Evolutionary conservation across 768 basidiomycete species (phyloP), one percentile per base, ranked within the genome.

Genomic region (Scleroderma citrinum): DNA sequence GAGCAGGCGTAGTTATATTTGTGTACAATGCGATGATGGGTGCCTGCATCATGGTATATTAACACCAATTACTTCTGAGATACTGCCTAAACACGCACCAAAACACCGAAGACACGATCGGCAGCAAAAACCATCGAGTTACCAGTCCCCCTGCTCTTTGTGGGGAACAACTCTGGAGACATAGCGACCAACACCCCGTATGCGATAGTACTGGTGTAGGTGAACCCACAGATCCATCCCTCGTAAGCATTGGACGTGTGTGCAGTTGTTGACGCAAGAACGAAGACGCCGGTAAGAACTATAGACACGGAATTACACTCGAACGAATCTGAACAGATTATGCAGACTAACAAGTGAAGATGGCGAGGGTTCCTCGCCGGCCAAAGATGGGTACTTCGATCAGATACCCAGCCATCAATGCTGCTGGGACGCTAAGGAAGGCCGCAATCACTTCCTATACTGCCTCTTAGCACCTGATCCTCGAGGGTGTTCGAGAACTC

Each of bases 81-180:
- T 16, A 7, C 21, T 10, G 16, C 26, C 16, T 49, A 57, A 57
- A 56, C 23, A 60, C 76, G 51, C 44, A 72, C 75, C 71, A 81
- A 78, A 55, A 84, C 71, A 21, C 82, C 82, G 48, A 80, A 81
- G 34, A 84, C 56, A 13, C 81, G 71, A 56, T 77, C 80, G 11
- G 76, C 72, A 11, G 70, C 68, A 3, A 77, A 68, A 20, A 76
- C 75, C 31, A 82, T 66, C 11, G 75, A 78, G 38, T 76, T 78
- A 19, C 80, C 80, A 1, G 80, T 81, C 12, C 80, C 80, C 48
- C 78, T 67, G 42, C 74, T 70, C 48, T 67, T 74, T 2, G 78
- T 75, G 13, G 78, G 78, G 64, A 80, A 79, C n/a, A n/a, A n/a
- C n/a, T n/a, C n/a, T n/a, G n/a, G n/a, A n/a, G n/a, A n/a, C n/a